Percentiles rank a stretch among this genome's conserved stretches.
Evolutionary conservation across 331 rosid genomes (phyloP).

Genomic region (Rosa hybrid): DNA sequence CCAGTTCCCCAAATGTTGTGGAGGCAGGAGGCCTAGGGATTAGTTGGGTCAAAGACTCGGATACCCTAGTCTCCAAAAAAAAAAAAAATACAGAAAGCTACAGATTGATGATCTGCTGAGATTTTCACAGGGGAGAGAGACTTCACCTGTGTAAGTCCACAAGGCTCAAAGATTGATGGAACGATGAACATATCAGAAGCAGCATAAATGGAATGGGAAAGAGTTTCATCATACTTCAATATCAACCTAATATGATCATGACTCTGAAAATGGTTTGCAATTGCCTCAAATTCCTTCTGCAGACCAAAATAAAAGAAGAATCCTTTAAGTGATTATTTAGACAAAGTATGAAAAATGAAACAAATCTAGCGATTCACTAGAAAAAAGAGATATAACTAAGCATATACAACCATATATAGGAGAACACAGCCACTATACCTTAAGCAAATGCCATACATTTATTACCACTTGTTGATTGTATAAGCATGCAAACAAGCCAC

Average conservation of each 20-base stretch:
- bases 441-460: not conserved
- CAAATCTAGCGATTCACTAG: not conserved
- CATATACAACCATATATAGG: not conserved
- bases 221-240: conserved; percentile 86
- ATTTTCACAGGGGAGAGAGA: conserved; percentile 11
- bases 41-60: too few relatives aligned
- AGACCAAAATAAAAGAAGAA: not conserved
- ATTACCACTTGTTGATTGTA: not conserved
- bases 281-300: conserved; percentile 90
- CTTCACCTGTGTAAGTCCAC: conserved; percentile 96
- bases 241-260: conserved; percentile 77
- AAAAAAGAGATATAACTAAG: not conserved
- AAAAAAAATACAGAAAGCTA: not conserved
- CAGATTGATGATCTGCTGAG: not conserved
- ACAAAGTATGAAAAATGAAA: not conserved
- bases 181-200: conserved; percentile 94
- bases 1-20: too few relatives aligned
- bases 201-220: conserved; percentile 85
- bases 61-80: not conserved
- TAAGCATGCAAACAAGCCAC: not conserved
- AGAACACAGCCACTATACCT: not conserved
- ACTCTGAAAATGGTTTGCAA: conserved; percentile 71
- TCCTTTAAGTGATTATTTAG: not conserved
- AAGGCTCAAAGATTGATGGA: conserved; percentile 98
- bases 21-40: too few relatives aligned